Evolutionary conservation across 2,329 filamentous ascomycete species (phyloP).

Genomic region (Hypoxylon rubiginosum): DNA sequence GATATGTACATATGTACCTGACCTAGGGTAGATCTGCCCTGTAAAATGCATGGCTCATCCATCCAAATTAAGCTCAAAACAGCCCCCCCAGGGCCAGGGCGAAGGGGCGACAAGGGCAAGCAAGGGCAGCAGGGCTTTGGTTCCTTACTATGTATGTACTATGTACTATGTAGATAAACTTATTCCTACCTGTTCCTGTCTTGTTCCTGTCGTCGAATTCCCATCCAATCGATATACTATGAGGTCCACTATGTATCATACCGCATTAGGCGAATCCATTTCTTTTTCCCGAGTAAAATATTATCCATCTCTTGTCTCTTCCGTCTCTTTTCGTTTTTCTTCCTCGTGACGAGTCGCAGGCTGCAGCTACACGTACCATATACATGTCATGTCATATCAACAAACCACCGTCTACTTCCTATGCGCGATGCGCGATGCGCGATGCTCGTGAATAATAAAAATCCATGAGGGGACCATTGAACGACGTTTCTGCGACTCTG

Average conservation of each 20-base stretch:
- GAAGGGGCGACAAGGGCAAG: not conserved
- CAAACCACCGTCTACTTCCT: constrained; percentile 6
- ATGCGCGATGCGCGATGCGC: no score
- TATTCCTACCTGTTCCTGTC: constrained; percentile 20
- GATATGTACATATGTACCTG: no score
- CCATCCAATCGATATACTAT: constrained; percentile 27
- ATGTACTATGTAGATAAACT: no score
- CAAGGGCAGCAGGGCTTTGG: not conserved
- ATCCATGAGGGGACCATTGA: constrained; percentile 2
- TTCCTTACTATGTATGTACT: no score
- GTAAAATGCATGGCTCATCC: not conserved
- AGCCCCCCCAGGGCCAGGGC: not conserved
- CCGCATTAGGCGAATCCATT: constrained; percentile 33
- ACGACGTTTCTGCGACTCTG: constrained; percentile 13
- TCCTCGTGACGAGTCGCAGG: not conserved
- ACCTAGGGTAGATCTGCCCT: not conserved
- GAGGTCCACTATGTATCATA: no score
- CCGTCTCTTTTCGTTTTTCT: not conserved
- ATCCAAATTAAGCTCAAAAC: not conserved
- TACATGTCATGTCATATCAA: not conserved
- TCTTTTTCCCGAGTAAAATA: constrained; percentile 17
- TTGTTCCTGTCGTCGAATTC: constrained; percentile 33
- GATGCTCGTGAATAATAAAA: constrained; percentile 9
- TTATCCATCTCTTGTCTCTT: not conserved
- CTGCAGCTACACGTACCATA: not conserved